phyloP scores from a whole-genome alignment of 2,329 filamentous ascomycete species.

The Cordyceps militaris region DNA sequence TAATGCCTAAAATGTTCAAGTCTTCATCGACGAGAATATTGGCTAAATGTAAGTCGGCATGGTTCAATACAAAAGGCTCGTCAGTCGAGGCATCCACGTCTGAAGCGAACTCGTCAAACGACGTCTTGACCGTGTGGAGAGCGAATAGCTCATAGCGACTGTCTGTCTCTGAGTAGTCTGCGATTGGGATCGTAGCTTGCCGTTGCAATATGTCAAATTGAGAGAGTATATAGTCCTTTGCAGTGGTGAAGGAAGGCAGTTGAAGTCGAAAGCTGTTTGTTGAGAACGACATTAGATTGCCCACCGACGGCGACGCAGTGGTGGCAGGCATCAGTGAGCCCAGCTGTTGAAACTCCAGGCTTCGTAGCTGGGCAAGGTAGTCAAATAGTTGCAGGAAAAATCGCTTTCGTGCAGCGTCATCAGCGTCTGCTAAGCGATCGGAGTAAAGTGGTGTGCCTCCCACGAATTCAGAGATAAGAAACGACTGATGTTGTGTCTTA shows the following conservation, averaged over 20 bases:
- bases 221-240: conserved; percentile 14
- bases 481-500: conserved; percentile 13
- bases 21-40: conserved; percentile 19
- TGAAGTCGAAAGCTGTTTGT: conserved; percentile 19
- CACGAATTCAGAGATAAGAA: conserved; percentile 19
- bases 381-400: conserved; percentile 22
- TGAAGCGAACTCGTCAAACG: not conserved
- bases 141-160: not conserved
- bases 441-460: conserved; percentile 17
- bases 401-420: not conserved
- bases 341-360: conserved; percentile 18
- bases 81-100: not conserved
- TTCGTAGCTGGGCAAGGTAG: conserved; percentile 20
- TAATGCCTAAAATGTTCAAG: conserved; percentile 19
- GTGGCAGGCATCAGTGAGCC: conserved; percentile 22
- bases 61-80: not conserved
- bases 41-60: not conserved
- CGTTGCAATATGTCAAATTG: conserved; percentile 8
- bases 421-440: not conserved
- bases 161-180: not conserved
- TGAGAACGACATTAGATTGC: conserved; percentile 14
- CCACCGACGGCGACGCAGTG: not conserved
- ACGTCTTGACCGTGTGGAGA: not conserved
- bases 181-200: not conserved
- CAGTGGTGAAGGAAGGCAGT: conserved; percentile 11